Conservation (phyloP, 176 grass and related monocot genomes). For the Cocos nucifera region DNA sequence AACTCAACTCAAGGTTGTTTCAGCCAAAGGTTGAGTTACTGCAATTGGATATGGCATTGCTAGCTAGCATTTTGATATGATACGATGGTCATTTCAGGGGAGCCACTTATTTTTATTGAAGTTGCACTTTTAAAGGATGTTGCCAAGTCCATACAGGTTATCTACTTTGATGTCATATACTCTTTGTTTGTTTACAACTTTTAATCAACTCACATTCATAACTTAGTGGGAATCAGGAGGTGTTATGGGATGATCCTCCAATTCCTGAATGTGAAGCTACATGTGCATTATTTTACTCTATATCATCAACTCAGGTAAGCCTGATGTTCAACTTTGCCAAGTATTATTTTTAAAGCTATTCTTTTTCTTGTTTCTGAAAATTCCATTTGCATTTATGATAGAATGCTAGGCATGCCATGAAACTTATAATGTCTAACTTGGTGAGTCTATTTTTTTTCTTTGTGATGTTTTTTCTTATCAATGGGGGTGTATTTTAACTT, state of each 20-base stretch:
- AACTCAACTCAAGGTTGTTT: too few relatives aligned
- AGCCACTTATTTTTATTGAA: constrained; percentile 94
- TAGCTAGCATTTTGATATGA: neutral
- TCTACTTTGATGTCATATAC: neutral
- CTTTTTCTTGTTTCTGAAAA: too few relatives aligned
- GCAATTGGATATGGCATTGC: neutral
- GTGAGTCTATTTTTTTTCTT: too few relatives aligned
- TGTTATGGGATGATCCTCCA: constrained; percentile 84
- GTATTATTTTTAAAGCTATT: too few relatives aligned
- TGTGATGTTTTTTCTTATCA: too few relatives aligned
- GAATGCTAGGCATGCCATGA: too few relatives aligned
- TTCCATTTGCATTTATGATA: too few relatives aligned
- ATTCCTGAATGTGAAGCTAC: constrained; percentile 74
- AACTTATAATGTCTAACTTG: too few relatives aligned
- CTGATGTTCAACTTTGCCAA: neutral
- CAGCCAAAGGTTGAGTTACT: too few relatives aligned
- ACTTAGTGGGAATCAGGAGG: constrained; percentile 44
- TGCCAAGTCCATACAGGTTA: constrained; percentile 82
- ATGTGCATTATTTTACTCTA: constrained; percentile 93
- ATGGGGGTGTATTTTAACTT: too few relatives aligned
- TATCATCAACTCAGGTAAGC: constrained; percentile 89
- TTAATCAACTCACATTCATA: too few relatives aligned
- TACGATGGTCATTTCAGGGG: constrained; percentile 30
- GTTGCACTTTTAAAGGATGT: constrained; percentile 85
- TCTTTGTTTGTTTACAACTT: too few relatives aligned